These are phyloP conservation scores for Candida ortonii DNA, from an alignment of 805 yeast genomes.

Conservation along the genomic window DNA sequence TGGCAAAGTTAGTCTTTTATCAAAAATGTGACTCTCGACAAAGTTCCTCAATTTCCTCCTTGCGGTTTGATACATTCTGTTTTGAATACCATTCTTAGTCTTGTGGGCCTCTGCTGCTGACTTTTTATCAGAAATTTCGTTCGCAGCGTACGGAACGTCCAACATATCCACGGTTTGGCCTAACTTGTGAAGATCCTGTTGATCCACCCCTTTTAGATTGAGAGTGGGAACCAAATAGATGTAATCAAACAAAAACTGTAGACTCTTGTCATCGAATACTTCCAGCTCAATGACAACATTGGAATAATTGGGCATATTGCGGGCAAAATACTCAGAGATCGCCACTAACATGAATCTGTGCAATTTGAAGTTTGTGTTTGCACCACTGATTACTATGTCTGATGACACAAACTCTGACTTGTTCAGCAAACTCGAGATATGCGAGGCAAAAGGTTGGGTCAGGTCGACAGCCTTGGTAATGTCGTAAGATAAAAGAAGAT, in stretches of 20 bases:
- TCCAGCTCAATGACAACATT: conserved; percentile 1
- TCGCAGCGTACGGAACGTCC: conserved; percentile 32
- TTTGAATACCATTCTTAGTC: conserved; percentile 33
- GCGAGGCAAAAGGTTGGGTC: conserved; percentile 71
- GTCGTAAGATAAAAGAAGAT: conserved; percentile 56
- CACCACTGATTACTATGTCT: conserved; percentile 33
- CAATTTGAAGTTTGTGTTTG: conserved; percentile 18
- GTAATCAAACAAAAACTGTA: conserved; percentile 31
- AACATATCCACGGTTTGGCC: conserved; percentile 39
- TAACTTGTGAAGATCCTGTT: conserved; percentile 27
- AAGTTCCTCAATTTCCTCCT: conserved; percentile 34
- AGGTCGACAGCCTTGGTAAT: conserved; percentile 66
- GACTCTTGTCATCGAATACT: conserved; percentile 28
- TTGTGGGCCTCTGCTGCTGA: conserved; percentile 27
- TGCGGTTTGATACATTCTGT: conserved; percentile 35
- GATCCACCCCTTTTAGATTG: conserved; percentile 35
- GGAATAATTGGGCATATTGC: neutral
- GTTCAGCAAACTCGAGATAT: conserved; percentile 48
- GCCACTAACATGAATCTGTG: conserved; percentile 44
- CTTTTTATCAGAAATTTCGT: conserved; percentile 21
- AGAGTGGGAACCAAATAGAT: conserved; percentile 26
- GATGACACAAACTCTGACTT: conserved; percentile 29
- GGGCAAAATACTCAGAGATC: conserved; percentile 11
- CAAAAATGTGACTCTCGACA: conserved; percentile 26
- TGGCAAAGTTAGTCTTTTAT: conserved; percentile 10